A percentile compares a stretch with the other conserved stretches of the same genome.
These are phyloP conservation scores for Mycena epipterygia DNA, from an alignment of 768 basidiomycete genomes.

Conservation along the genomic window DNA sequence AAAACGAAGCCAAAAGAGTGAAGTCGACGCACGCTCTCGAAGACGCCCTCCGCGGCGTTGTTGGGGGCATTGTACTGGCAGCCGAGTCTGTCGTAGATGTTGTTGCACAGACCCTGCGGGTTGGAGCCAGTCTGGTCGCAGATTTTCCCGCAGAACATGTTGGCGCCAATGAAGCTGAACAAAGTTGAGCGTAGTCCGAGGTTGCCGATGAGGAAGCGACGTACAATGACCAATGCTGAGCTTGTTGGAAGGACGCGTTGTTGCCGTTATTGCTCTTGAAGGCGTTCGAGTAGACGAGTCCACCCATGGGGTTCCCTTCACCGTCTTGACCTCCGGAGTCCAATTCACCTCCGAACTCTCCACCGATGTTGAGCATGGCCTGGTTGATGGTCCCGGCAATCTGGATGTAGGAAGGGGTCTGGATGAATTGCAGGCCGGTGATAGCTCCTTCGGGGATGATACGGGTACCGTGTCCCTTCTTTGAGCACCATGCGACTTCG, in stretches of 20 bases:
- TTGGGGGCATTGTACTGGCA: conserved; percentile 58
- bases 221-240: conserved; percentile 64
- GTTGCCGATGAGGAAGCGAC: conserved; percentile 30
- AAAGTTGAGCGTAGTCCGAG: neutral
- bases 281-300: conserved; percentile 62
- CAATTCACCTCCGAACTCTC: conserved; percentile 64
- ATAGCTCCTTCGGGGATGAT: conserved; percentile 71
- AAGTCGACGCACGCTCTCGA: neutral
- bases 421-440: conserved; percentile 67
- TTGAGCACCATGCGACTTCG: conserved; percentile 80
- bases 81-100: conserved; percentile 67
- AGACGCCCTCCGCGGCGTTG: neutral
- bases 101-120: conserved; percentile 50
- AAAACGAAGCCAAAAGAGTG: neutral
- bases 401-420: conserved; percentile 66
- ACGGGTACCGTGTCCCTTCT: conserved; percentile 72
- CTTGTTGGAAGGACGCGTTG: conserved; percentile 56
- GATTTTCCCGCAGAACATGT: conserved; percentile 64
- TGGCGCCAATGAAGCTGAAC: conserved; percentile 65
- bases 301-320: conserved; percentile 72
- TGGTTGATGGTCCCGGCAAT: conserved; percentile 74
- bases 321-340: conserved; percentile 70
- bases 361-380: conserved; percentile 29
- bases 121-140: conserved; percentile 64
- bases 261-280: conserved; percentile 53